Conservation (phyloP, 2,329 filamentous ascomycete species). For the Trichocomaceae sp. region DNA sequence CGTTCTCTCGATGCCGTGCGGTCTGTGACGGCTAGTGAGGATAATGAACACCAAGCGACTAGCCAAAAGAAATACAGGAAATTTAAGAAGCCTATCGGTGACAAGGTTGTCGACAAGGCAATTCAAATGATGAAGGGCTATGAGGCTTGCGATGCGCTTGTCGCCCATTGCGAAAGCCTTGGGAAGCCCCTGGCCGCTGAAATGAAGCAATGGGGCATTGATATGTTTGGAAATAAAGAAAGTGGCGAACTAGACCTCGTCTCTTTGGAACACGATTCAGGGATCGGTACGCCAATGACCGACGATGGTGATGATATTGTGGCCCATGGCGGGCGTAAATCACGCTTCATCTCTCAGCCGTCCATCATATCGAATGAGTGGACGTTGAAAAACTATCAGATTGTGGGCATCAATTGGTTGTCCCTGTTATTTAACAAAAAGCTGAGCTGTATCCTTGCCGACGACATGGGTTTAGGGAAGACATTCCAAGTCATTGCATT, state of each 20-base stretch:
- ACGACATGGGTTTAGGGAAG: slow-evolving; percentile 95
- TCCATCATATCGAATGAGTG: slow-evolving; percentile 68
- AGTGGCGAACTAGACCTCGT: slow-evolving; percentile 55
- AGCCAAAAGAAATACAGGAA: slow-evolving; percentile 44
- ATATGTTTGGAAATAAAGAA: slow-evolving; percentile 55
- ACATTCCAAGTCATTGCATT: slow-evolving; percentile 95
- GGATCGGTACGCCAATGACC: slow-evolving; percentile 54
- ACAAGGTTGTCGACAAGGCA: slow-evolving; percentile 60
- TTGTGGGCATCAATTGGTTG: slow-evolving; percentile 94
- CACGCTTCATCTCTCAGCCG: slow-evolving; percentile 59
- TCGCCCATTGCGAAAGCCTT: slow-evolving; percentile 66
- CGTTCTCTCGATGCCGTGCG: slow-evolving; percentile 58
- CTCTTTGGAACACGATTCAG: slow-evolving; percentile 57
- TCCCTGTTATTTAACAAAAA: slow-evolving; percentile 70
- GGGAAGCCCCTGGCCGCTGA: slow-evolving; percentile 60
- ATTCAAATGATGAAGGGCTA: slow-evolving; percentile 72
- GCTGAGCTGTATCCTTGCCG: slow-evolving; percentile 84
- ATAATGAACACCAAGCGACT: slow-evolving; percentile 37
- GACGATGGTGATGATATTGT: slow-evolving; percentile 43
- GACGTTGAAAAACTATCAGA: slow-evolving; percentile 83
- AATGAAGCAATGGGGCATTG: slow-evolving; percentile 63
- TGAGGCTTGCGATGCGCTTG: slow-evolving; percentile 74
- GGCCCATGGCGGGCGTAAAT: slow-evolving; percentile 27
- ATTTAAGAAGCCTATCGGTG: slow-evolving; percentile 53
- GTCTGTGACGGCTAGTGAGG: slow-evolving; percentile 50